phyloP scores from a whole-genome alignment of 2,329 filamentous ascomycete genomes.

The Periconia sp. region DNA sequence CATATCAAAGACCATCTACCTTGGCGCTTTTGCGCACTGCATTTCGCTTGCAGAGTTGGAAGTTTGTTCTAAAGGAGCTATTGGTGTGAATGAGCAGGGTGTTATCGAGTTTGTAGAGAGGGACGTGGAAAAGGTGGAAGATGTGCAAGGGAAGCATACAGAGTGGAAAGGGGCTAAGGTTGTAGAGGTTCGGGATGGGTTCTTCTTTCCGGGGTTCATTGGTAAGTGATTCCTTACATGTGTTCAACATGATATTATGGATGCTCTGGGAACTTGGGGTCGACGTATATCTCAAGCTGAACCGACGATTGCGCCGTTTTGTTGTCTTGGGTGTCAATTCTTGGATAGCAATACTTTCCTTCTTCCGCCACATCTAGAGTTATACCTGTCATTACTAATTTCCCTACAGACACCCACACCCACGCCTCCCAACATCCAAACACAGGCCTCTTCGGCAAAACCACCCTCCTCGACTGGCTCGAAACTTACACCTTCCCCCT shows the following conservation, averaged over 20 bases:
- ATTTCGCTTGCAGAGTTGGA: constrained; percentile 56
- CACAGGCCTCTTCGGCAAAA: constrained; percentile 89
- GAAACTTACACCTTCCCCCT: constrained; percentile 94
- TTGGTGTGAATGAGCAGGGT: constrained; percentile 60
- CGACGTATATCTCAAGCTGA: no score
- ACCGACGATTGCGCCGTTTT: no score
- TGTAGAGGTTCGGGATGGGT: constrained; percentile 58
- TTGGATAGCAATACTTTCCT: no score
- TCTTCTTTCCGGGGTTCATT: constrained; percentile 86
- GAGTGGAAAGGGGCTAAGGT: constrained; percentile 50
- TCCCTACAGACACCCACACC: constrained; percentile 76
- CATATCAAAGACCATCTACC: constrained; percentile 55
- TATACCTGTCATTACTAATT: no score
- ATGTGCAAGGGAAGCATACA: constrained; percentile 28
- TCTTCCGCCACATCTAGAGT: no score
- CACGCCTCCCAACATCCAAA: constrained; percentile 97
- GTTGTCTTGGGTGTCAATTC: no score
- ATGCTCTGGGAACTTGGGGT: no score
- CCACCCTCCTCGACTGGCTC: constrained; percentile 91
- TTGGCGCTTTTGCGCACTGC: constrained; percentile 68
- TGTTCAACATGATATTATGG: no score
- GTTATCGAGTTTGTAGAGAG: constrained; percentile 57
- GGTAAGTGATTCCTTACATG: constrained; percentile 55
- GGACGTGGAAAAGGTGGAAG: constrained; percentile 30
- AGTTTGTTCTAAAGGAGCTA: constrained; percentile 53